phyloP scores from a whole-genome alignment of 176 grass and related monocot species.

The Olyra latifolia region DNA sequence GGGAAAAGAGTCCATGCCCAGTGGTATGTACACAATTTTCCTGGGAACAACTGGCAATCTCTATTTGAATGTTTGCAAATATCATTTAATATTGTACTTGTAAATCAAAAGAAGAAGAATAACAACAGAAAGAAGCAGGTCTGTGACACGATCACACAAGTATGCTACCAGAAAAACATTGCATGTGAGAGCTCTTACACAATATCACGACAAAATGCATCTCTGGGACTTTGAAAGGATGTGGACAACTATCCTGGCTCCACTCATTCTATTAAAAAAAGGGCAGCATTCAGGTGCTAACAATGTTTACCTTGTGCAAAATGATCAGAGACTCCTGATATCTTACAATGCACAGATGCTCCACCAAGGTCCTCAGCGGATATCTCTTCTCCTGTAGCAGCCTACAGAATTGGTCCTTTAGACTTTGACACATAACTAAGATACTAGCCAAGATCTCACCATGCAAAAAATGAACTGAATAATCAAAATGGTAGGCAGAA shows the following conservation, averaged over 20 bases:
- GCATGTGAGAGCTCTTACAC: not conserved
- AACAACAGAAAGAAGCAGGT: not conserved
- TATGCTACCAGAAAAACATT: not conserved
- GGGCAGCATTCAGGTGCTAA: not conserved
- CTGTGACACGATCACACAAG: not conserved
- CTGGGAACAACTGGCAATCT: not conserved
- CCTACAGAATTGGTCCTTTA: slow-evolving; percentile 57
- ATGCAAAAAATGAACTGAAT: not conserved
- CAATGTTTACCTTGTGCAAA: slow-evolving; percentile 78
- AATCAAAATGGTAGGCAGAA: slow-evolving; percentile 8
- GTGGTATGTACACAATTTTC: not conserved
- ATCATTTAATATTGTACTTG: not conserved
- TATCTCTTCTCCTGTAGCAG: slow-evolving; percentile 96
- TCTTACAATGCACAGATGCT: slow-evolving; percentile 91
- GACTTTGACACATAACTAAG: slow-evolving; percentile 33
- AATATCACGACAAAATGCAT: not conserved
- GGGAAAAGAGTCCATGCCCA: not conserved
- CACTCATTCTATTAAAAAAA: not conserved
- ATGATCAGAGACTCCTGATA: slow-evolving; percentile 95
- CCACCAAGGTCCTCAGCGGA: slow-evolving; percentile 99
- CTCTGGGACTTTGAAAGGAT: not conserved
- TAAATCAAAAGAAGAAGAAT: slow-evolving; percentile 5
- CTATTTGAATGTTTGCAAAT: not conserved
- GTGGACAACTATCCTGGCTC: not conserved
- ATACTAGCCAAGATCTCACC: slow-evolving; percentile 8